These are phyloP conservation scores for Acacia crassicarpa DNA, from an alignment of 306 rosid species.

Conservation along the genomic window DNA sequence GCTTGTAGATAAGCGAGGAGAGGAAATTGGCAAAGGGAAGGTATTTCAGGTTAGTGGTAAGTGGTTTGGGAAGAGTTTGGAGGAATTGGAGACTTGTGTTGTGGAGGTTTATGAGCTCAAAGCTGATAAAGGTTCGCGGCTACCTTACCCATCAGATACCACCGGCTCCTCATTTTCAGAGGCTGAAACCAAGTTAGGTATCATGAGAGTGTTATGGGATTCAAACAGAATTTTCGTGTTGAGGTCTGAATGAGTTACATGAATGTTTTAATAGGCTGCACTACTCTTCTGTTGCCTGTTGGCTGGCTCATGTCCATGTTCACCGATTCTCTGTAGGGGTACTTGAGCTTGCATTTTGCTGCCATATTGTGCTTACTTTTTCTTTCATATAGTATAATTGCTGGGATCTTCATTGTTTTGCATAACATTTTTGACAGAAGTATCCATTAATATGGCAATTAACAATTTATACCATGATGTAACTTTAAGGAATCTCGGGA, in stretches of 20 bases:
- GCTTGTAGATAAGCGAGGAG: slow-evolving; percentile 55
- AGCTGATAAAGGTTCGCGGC: slow-evolving; percentile 46
- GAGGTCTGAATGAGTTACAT: slow-evolving; percentile 40
- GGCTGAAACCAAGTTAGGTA: slow-evolving; percentile 66
- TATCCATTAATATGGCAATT: background rate
- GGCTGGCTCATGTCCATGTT: slow-evolving; percentile 17
- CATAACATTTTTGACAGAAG: background rate
- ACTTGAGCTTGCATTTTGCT: slow-evolving; percentile 11
- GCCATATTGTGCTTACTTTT: background rate
- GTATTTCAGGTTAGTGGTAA: slow-evolving; percentile 66
- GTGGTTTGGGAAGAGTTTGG: slow-evolving; percentile 72
- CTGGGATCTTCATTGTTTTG: background rate
- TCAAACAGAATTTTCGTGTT: slow-evolving; percentile 43
- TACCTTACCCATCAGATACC: slow-evolving; percentile 69
- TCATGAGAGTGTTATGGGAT: slow-evolving; percentile 85
- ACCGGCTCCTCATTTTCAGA: slow-evolving; percentile 71
- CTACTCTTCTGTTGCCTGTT: slow-evolving; percentile 23
- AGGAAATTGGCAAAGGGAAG: slow-evolving; percentile 68
- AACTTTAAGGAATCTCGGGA: background rate
- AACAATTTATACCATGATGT: background rate
- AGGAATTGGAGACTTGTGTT: slow-evolving; percentile 50
- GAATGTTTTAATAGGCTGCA: slow-evolving; percentile 24
- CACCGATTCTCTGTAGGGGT: background rate
- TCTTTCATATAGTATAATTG: slow-evolving; percentile 9
- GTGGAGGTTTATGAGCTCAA: slow-evolving; percentile 72